phyloP scores from a whole-genome alignment of 495 filamentous ascomycete genomes.

The Penicillium lagena region DNA sequence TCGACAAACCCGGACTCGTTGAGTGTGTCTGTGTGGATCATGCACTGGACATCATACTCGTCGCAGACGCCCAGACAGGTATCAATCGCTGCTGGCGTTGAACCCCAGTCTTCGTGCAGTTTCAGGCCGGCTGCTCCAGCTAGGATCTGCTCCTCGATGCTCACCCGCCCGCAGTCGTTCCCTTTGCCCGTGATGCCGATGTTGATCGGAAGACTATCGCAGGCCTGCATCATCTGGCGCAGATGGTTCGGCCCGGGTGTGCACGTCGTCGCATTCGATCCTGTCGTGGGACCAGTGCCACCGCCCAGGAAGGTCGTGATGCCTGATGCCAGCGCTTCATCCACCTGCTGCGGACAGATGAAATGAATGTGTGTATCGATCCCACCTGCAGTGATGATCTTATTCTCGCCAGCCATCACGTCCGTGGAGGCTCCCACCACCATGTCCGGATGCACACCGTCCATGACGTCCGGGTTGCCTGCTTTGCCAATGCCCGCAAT shows the following conservation, averaged over 20 bases:
- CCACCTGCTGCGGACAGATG: slow-evolving; percentile 91
- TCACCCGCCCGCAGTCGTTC: slow-evolving; percentile 70
- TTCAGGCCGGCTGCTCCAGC: slow-evolving; percentile 91
- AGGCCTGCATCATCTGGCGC: slow-evolving; percentile 88
- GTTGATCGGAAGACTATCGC: slow-evolving; percentile 83
- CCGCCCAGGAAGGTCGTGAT: slow-evolving; percentile 91
- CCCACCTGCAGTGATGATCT: slow-evolving; percentile 89
- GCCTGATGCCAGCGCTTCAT: slow-evolving; percentile 80
- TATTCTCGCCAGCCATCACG: slow-evolving; percentile 90
- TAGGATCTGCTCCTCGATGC: slow-evolving; percentile 71
- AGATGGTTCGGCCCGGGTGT: slow-evolving; percentile 82
- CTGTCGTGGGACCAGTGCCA: slow-evolving; percentile 93
- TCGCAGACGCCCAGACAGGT: slow-evolving; percentile 84
- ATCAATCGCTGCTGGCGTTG: slow-evolving; percentile 89
- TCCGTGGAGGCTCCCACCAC: slow-evolving; percentile 88
- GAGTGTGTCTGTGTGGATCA: slow-evolving; percentile 96
- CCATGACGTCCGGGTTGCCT: slow-evolving; percentile 96
- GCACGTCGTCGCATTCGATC: slow-evolving; percentile 91
- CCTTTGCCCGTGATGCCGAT: slow-evolving; percentile 94
- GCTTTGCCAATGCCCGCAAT: slow-evolving; percentile 94
- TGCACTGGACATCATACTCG: slow-evolving; percentile 83
- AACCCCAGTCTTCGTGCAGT: slow-evolving; percentile 97
- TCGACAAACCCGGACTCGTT: slow-evolving; percentile 98
- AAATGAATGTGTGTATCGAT: slow-evolving; percentile 94
- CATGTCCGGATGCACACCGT: slow-evolving; percentile 71